Evolutionary conservation across 2,329 filamentous ascomycete species (phyloP).

Genomic region (Calonectria fujianensis): DNA sequence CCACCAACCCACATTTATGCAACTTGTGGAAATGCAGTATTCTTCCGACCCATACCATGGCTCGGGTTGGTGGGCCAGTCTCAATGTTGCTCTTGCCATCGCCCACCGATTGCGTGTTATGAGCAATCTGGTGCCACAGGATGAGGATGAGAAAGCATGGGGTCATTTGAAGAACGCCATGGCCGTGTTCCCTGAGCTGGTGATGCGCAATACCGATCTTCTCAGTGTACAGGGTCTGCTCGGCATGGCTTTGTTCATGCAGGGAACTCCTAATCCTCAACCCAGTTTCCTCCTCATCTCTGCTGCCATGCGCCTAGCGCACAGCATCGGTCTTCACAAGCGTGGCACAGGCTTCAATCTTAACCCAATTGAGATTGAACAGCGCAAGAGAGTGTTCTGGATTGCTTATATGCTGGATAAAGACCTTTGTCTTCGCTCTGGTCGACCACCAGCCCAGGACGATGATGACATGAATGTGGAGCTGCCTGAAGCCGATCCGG

Average conservation of each 20-base stretch:
- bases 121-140: slow-evolving; percentile 92
- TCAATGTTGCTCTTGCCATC: slow-evolving; percentile 96
- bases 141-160: slow-evolving; percentile 97
- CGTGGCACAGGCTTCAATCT: slow-evolving; percentile 93
- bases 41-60: slow-evolving; percentile 94
- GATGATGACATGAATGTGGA: slow-evolving; percentile 94
- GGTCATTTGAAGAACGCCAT: slow-evolving; percentile 97
- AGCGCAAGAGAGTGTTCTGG: slow-evolving; percentile 82
- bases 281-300: slow-evolving; percentile 94
- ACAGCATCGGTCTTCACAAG: slow-evolving; percentile 97
- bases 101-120: slow-evolving; percentile 94
- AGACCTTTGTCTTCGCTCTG: slow-evolving; percentile 76
- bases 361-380: slow-evolving; percentile 95
- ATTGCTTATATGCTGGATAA: slow-evolving; percentile 80
- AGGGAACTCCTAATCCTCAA: slow-evolving; percentile 97
- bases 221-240: slow-evolving; percentile 95
- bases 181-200: slow-evolving; percentile 92
- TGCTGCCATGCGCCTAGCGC: slow-evolving; percentile 90
- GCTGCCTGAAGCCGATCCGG: slow-evolving; percentile 90
- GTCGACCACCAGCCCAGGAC: slow-evolving; percentile 76
- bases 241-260: slow-evolving; percentile 95
- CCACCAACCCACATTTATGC: slow-evolving; percentile 99
- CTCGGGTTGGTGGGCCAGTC: slow-evolving; percentile 98
- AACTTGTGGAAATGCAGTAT: slow-evolving; percentile 95
- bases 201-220: slow-evolving; percentile 96